phyloP scores from a whole-genome alignment of 768 basidiomycete species.

The Amanita subjunquillea region DNA sequence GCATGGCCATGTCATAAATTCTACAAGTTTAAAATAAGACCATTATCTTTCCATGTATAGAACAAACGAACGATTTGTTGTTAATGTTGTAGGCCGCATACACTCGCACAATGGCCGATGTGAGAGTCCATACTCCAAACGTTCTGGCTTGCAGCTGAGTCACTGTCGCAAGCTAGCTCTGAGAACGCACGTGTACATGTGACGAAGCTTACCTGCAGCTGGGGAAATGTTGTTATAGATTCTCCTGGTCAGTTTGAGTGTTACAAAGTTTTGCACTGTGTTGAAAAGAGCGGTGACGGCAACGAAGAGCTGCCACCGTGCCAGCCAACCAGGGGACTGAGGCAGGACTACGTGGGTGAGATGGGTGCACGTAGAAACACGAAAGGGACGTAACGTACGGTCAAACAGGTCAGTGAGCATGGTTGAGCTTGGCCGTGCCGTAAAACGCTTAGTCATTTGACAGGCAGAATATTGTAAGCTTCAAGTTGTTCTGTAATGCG shows the following conservation, averaged over 20 bases:
- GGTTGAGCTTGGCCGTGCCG: background rate
- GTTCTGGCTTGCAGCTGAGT: conserved; percentile 81
- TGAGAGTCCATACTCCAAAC: conserved; percentile 87
- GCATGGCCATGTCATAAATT: conserved; percentile 80
- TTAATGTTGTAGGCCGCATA: conserved; percentile 89
- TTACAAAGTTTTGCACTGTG: conserved; percentile 71
- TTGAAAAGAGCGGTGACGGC: conserved; percentile 78
- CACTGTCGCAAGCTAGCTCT: conserved; percentile 36
- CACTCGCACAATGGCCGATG: conserved; percentile 69
- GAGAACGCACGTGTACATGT: background rate
- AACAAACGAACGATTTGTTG: conserved; percentile 56
- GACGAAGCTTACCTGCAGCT: conserved; percentile 21
- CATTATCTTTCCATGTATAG: background rate
- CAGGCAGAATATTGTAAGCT: background rate
- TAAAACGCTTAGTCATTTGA: conserved; percentile 6
- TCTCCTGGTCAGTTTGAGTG: conserved; percentile 64
- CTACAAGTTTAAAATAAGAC: conserved; percentile 27
- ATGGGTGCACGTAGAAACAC: background rate
- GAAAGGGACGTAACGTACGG: conserved; percentile 4
- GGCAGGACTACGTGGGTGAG: conserved; percentile 43
- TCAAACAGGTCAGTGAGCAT: background rate
- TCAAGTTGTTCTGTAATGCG: conserved; percentile 6
- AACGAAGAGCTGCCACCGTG: conserved; percentile 82
- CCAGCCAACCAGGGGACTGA: conserved; percentile 58
- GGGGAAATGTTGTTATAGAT: conserved; percentile 53